These are phyloP conservation scores for Vitis rupestris DNA, from an alignment of 164 flowering plant species.

Conservation along the genomic window DNA sequence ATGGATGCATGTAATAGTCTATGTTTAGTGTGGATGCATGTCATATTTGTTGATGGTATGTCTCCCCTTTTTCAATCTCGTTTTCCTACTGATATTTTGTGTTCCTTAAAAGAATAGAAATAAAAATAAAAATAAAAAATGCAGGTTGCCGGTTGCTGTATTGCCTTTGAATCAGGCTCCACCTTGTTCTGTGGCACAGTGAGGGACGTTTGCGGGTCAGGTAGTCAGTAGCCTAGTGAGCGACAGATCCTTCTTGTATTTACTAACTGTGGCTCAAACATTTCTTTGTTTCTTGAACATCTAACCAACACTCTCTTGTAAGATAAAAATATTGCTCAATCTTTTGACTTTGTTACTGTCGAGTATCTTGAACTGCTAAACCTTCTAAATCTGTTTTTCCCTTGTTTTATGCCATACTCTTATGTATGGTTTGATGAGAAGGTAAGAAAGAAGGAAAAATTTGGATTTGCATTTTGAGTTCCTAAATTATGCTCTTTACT, in stretches of 20 bases:
- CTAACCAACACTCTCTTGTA: not conserved
- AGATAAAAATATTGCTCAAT: not conserved
- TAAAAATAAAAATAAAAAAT: not conserved
- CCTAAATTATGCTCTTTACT: too few species aligned
- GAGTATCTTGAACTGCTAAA: not conserved
- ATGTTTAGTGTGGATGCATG: not conserved
- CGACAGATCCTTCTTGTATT: too few species aligned
- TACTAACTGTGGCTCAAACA: not conserved
- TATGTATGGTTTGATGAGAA: too few species aligned
- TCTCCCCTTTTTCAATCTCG: not conserved
- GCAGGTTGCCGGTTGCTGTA: not conserved
- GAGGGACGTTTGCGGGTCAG: not conserved
- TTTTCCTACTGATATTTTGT: not conserved
- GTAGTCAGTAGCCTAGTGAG: not conserved
- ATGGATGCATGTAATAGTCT: not conserved
- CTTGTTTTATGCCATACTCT: not conserved
- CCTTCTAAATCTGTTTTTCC: not conserved
- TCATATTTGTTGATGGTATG: not conserved
- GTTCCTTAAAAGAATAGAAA: not conserved
- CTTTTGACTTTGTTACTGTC: too few species aligned
- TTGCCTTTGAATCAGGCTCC: constrained; percentile 3
- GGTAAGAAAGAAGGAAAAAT: too few species aligned
- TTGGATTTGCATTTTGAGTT: too few species aligned
- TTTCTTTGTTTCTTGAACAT: not conserved
- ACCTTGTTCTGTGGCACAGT: constrained; percentile 1